phyloP scores from a whole-genome alignment of 2,329 filamentous ascomycete species.

The Exophiala bonariae region DNA sequence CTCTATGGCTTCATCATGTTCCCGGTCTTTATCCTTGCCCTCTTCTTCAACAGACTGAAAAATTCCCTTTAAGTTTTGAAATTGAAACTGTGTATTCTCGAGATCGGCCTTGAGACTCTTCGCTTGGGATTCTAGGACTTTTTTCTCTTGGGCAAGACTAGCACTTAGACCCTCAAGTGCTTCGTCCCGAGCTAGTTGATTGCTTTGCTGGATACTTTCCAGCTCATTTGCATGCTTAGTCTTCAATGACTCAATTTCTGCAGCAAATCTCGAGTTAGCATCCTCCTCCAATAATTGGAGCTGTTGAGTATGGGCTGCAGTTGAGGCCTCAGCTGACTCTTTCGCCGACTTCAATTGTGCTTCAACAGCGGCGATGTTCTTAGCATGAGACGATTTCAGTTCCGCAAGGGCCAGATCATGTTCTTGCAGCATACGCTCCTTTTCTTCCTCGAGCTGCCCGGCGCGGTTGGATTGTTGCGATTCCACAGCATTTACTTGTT shows the following conservation, averaged over 20 bases:
- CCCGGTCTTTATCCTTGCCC: conserved; percentile 13
- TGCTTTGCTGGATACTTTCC: conserved; percentile 10
- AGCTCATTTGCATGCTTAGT: conserved; percentile 14
- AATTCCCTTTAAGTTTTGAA: conserved; percentile 23
- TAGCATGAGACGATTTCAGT: conserved; percentile 20
- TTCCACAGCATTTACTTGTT: conserved; percentile 9
- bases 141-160: conserved; percentile 33
- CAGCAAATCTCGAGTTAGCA: conserved; percentile 5
- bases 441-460: conserved; percentile 34
- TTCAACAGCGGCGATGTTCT: conserved; percentile 32
- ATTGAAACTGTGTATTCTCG: conserved; percentile 17
- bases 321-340: conserved; percentile 17
- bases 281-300: conserved; percentile 18
- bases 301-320: conserved; percentile 13
- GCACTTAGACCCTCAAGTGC: conserved; percentile 16
- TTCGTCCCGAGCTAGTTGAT: conserved; percentile 7
- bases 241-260: conserved; percentile 14
- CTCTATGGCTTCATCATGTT: conserved; percentile 16
- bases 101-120: conserved; percentile 34
- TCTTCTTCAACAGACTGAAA: conserved; percentile 18
- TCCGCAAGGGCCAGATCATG: conserved; percentile 14
- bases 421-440: conserved; percentile 29
- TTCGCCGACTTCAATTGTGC: conserved; percentile 16
- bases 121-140: conserved; percentile 35
- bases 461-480: conserved; percentile 31